Percentiles rank a stretch among this genome's conserved stretches.
These are phyloP conservation scores for Epichloe gansuensis DNA, from an alignment of 2,329 filamentous ascomycete species.

Conservation along the genomic window DNA sequence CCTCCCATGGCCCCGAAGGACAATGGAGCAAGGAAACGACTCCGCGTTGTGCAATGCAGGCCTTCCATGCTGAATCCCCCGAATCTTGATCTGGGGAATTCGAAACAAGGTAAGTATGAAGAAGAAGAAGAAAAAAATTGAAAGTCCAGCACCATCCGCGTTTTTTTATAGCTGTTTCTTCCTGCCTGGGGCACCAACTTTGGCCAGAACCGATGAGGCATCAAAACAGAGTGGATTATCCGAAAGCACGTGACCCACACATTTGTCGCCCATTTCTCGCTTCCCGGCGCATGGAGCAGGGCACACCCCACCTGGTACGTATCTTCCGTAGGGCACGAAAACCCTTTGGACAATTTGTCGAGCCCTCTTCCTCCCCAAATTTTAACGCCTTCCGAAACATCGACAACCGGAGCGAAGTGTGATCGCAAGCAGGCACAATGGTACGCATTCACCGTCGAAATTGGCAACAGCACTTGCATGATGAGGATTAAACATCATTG, in stretches of 20 bases:
- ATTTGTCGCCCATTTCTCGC: conserved; percentile 7
- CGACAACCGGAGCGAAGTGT: conserved; percentile 31
- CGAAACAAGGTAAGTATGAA: conserved; percentile 44
- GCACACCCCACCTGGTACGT: conserved; percentile 21
- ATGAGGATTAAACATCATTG: conserved; percentile 15
- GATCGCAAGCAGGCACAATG: conserved; percentile 44
- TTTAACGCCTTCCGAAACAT: conserved; percentile 26
- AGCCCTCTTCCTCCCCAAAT: conserved; percentile 23
- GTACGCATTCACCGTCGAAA: conserved; percentile 23
- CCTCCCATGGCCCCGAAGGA: conserved; percentile 41
- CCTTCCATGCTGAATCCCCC: conserved; percentile 29
- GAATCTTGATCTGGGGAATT: conserved; percentile 32
- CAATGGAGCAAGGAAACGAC: conserved; percentile 35
- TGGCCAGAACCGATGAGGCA: conserved; percentile 2
- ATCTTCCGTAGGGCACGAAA: conserved; percentile 27
- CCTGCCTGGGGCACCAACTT: conserved; percentile 13
- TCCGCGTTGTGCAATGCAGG: conserved; percentile 46
- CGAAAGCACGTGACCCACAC: conserved; percentile 16
- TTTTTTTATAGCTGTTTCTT: conserved; percentile 21
- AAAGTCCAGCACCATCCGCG: conserved; percentile 5
- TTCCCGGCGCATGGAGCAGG: conserved; percentile 4
- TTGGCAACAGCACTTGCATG: conserved; percentile 9
- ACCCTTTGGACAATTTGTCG: conserved; percentile 29
- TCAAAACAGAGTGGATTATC: conserved; percentile 7
- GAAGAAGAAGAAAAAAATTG: conserved; percentile 24